These are phyloP conservation scores for Cystobasidiaceae sp. DNA, from an alignment of 1,284 basidiomycete genomes.

Conservation along the genomic window DNA sequence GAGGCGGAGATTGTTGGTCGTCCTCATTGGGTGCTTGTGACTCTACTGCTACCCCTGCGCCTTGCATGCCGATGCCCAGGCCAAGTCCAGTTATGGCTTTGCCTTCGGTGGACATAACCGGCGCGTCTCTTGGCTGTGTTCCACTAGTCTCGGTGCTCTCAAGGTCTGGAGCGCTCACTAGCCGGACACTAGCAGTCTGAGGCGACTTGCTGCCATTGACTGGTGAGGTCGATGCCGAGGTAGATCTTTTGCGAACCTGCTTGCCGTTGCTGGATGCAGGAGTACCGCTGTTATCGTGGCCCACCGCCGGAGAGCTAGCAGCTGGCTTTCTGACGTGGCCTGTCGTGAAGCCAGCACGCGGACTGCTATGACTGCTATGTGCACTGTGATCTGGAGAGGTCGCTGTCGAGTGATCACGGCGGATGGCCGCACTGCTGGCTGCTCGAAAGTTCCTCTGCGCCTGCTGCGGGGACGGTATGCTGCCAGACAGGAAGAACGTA, in stretches of 20 bases:
- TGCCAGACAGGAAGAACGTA: slow-evolving; percentile 16
- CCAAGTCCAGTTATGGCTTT: slow-evolving; percentile 1
- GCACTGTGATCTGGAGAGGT: neutral
- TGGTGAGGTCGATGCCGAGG: neutral
- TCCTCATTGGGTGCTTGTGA: neutral
- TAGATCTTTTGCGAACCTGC: slow-evolving; percentile 6
- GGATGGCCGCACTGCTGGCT: neutral
- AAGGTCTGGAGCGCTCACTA: no score
- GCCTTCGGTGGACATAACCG: no score
- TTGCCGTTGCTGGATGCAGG: slow-evolving; percentile 7
- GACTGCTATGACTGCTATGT: neutral
- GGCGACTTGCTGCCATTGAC: neutral
- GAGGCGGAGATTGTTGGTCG: neutral
- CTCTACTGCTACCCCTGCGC: neutral
- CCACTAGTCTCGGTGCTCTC: no score
- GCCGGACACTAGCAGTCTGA: slow-evolving; percentile 3
- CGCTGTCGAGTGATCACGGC: neutral
- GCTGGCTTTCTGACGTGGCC: no score
- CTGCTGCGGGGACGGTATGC: slow-evolving; percentile 22
- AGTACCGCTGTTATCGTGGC: neutral
- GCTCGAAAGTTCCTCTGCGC: neutral
- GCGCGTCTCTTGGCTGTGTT: no score
- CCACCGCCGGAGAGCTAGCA: neutral
- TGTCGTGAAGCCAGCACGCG: neutral
- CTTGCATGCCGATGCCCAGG: neutral